Evolutionary conservation across 495 filamentous ascomycete genomes (phyloP), one percentile per base, ranked within the genome.

Genomic region (Penicillium coffeae): DNA sequence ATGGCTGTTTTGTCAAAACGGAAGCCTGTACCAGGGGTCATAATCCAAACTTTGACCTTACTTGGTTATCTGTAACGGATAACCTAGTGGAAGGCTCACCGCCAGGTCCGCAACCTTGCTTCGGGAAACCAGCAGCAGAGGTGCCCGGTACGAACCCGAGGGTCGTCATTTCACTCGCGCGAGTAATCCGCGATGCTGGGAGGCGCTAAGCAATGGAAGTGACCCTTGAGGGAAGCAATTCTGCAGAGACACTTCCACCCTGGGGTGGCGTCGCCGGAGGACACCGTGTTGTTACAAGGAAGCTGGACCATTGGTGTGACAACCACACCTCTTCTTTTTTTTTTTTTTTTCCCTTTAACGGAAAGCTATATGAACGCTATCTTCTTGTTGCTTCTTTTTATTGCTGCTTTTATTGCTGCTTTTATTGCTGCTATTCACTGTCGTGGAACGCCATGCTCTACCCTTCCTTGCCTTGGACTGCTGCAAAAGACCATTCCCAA

Each of bases 141-240:
- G 78, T 78, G 77, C 76, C 79, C 73, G 72, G 78, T 80, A 79
- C 79, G 79, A 81, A 78, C 70, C 71, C 69, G 60, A 69, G 73
- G 77, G 77, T 78, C 68, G 74, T 64, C 70, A 60, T 63, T 69
- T 63, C 65, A 81, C 79, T 81, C 78, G 69, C 69, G 69, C 54
- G 73, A 78, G 79, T 79, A 82, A 78, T 78, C 73, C 68, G 67
- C 68, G 78, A 81, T 67, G 76, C 71, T 79, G 71, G 60, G 58
- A 52, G 68, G 66, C 71, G 66, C 62, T 82, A 79, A 82, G 77
- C 72, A 78, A 79, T 81, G 79, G 70, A 73, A 64, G 70, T 75
- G 73, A 81, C 67, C 56, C 73, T 79, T 76, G 76, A 82, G 79
- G 75, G 76, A 79, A 81, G 78, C 65, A 81, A 81, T 80, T 79